Evolutionary conservation across 495 filamentous ascomycete genomes (phyloP), one percentile per base, ranked within the genome.

Genomic region (Clohesyomyces aquaticus): DNA sequence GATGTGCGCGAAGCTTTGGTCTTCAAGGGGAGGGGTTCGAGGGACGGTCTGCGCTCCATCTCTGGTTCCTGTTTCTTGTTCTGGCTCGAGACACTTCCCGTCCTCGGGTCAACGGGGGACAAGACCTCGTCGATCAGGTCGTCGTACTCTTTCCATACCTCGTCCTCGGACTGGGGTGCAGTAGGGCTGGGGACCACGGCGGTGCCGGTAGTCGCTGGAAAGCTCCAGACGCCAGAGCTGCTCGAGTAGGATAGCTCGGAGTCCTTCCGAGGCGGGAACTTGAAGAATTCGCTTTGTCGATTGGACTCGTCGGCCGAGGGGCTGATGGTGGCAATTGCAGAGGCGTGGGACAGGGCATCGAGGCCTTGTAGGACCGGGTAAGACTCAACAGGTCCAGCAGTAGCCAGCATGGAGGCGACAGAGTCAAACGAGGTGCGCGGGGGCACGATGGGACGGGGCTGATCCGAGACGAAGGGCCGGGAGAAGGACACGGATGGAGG

Each of bases 101-200:
- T 64, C 21, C 46, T 32, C 1, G 61, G 26, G 9, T 57, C 59
- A 21, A 42, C 51, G 23, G 85, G 82, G 0, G 84, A 85, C 16
- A 85, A 78, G 12, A 88, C 84, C 47, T 91, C 85, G 64, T 89
- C 89, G 55, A 97, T 82, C 16, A 96, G 78, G 70, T 98, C 94
- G 72, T 97, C 87, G 65, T 94, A 98, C 73, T 98, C 92, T 41
- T 88, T 85, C 94, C 94, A 98, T 18, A 96, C 82, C 70, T 98
- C 94, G 68, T 98, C 94, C 66, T 92, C 88, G 16, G 78, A 85
- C 4, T 85, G 80, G 8, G 80, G 83, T 8, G 83, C 81, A 27
- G 75, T 79, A 11, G 82, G 77, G 16, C 76, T 72, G 4, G 88
- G 88, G 41, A 88, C 72, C 3, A 89, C 74, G 23, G 88, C 87